Evolutionary conservation across 2,329 filamentous ascomycete genomes (phyloP).

Genomic region (Cryphonectria carpinicola): DNA sequence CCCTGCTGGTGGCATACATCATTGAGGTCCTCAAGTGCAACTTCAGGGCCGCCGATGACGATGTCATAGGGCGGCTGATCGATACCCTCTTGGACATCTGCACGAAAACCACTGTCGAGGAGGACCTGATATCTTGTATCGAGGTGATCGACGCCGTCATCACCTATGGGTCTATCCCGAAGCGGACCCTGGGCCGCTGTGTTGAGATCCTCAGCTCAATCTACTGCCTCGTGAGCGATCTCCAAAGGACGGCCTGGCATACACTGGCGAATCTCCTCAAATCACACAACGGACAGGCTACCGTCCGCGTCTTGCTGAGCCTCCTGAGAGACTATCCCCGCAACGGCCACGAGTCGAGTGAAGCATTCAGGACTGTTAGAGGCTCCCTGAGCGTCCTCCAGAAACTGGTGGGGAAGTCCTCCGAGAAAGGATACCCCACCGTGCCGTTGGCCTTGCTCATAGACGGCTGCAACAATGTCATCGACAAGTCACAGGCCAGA

Average conservation of each 20-base stretch:
- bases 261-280: constrained; percentile 71
- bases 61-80: constrained; percentile 64
- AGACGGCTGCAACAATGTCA: constrained; percentile 58
- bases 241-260: constrained; percentile 70
- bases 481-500: constrained; percentile 48
- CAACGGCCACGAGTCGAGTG: constrained; percentile 53
- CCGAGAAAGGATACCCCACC: constrained; percentile 62
- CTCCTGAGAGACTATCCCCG: constrained; percentile 56
- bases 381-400: constrained; percentile 66
- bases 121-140: constrained; percentile 70
- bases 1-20: constrained; percentile 67
- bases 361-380: constrained; percentile 60
- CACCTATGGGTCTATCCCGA: constrained; percentile 72
- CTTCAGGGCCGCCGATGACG: constrained; percentile 68
- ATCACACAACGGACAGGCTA: constrained; percentile 74
- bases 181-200: constrained; percentile 64
- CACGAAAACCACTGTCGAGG: constrained; percentile 65
- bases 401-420: constrained; percentile 63
- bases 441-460: constrained; percentile 63
- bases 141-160: constrained; percentile 71
- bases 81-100: constrained; percentile 68
- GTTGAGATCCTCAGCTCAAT: constrained; percentile 74
- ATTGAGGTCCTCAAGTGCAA: constrained; percentile 76
- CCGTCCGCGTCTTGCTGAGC: constrained; percentile 67
- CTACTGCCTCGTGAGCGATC: constrained; percentile 64